These are phyloP conservation scores for Fusarium haematococcum DNA, from an alignment of 2,329 filamentous ascomycete species.

Conservation along the genomic window DNA sequence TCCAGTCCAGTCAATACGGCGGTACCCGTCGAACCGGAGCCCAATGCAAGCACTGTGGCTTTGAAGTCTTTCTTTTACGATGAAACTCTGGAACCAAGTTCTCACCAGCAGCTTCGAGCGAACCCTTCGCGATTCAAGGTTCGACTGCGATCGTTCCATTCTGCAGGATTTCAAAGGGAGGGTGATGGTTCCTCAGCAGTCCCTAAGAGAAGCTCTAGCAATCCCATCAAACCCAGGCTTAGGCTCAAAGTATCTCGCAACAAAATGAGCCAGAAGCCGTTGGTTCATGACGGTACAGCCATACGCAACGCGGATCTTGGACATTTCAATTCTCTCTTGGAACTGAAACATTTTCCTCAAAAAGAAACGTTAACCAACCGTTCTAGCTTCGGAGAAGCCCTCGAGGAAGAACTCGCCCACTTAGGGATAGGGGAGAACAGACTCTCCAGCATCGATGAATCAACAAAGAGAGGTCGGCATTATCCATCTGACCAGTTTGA, in stretches of 20 bases:
- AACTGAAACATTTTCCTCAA: constrained; percentile 41
- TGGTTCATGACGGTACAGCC: constrained; percentile 20
- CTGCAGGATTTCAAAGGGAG: constrained; percentile 17
- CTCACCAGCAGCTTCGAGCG: neutral
- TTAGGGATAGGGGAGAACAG: constrained; percentile 5
- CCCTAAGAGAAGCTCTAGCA: constrained; percentile 17
- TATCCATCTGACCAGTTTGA: constrained; percentile 51
- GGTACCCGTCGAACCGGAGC: constrained; percentile 1
- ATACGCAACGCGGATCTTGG: constrained; percentile 44
- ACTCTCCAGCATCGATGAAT: constrained; percentile 23
- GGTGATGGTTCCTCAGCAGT: neutral
- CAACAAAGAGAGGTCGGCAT: constrained; percentile 13
- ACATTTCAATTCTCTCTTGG: constrained; percentile 49
- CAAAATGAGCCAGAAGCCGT: constrained; percentile 39
- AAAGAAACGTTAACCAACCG: constrained; percentile 10
- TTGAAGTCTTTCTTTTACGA: neutral
- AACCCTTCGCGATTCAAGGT: constrained; percentile 46
- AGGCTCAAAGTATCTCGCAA: constrained; percentile 50
- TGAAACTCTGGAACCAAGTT: neutral
- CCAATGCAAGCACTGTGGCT: neutral
- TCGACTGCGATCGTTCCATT: constrained; percentile 40
- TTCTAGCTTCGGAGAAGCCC: constrained; percentile 26
- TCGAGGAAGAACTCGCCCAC: constrained; percentile 14
- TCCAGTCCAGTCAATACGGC: constrained; percentile 22
- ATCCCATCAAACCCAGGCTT: constrained; percentile 35